A percentile compares a stretch with the other conserved stretches of the same genome.
Conservation (phyloP, 371 early-diverging fungal species). For the Mucor circinelloides region DNA sequence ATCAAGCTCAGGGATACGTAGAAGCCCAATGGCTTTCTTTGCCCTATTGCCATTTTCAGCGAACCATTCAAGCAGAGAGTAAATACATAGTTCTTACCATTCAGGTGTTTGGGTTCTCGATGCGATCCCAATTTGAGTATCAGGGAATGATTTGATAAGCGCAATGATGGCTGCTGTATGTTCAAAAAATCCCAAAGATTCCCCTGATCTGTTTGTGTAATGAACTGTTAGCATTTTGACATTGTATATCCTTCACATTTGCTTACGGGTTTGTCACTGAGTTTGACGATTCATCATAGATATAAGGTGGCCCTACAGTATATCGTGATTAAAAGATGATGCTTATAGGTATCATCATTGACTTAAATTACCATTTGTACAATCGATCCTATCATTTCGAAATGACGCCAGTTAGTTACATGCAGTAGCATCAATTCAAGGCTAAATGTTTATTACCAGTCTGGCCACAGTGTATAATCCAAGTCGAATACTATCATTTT, state of each 20-base stretch:
- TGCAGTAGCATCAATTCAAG: not conserved
- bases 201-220: constrained; percentile 20
- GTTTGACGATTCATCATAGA: constrained; percentile 19
- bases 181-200: constrained; percentile 33
- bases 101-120: constrained; percentile 51
- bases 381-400: constrained; percentile 45
- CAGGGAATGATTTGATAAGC: constrained; percentile 36
- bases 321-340: not conserved
- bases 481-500: constrained; percentile 55
- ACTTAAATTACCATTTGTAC: constrained; percentile 27
- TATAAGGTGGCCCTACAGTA: constrained; percentile 29
- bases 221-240: not conserved
- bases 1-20: constrained; percentile 30
- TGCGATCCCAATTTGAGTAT: constrained; percentile 51
- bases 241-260: not conserved
- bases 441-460: constrained; percentile 30
- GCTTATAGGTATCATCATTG: not conserved
- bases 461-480: constrained; percentile 57
- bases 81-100: too few relatives aligned
- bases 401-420: not conserved
- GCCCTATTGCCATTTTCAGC: constrained; percentile 23
- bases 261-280: constrained; percentile 19
- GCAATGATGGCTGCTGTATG: constrained; percentile 42
- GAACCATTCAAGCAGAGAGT: too few relatives aligned
- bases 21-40: constrained; percentile 21